Conservation (phyloP, 345 rosid genomes). For the Bruguiera sexangula region DNA sequence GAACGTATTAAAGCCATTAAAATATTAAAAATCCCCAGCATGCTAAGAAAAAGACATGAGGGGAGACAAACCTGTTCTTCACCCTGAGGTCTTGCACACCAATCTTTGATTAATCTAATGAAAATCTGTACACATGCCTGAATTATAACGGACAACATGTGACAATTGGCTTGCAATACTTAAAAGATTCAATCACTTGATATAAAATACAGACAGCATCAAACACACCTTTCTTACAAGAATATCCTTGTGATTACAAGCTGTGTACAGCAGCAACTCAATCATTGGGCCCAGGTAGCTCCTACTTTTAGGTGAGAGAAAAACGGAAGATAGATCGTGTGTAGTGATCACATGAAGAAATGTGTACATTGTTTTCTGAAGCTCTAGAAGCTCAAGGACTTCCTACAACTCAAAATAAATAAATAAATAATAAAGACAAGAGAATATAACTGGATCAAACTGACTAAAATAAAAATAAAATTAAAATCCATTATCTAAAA, state of each 20-base stretch:
- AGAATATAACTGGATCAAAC: not conserved
- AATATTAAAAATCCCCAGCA: not conserved
- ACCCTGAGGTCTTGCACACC: conserved; percentile 56
- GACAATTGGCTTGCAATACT: conserved; percentile 1
- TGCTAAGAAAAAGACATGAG: not conserved
- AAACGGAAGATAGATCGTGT: conserved; percentile 77
- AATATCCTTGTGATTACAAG: conserved; percentile 78
- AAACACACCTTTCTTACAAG: conserved; percentile 66
- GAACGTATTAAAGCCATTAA: conserved; percentile 21
- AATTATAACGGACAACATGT: conserved; percentile 16
- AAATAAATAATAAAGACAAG: not conserved
- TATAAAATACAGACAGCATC: not conserved
- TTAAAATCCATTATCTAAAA: too few relatives aligned
- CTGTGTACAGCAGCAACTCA: conserved; percentile 59
- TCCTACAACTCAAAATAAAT: conserved; percentile 43
- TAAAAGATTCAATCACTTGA: not conserved
- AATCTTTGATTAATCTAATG: conserved; percentile 80
- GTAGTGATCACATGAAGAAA: conserved; percentile 84
- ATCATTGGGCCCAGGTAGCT: conserved; percentile 54
- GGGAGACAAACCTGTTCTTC: conserved; percentile 59
- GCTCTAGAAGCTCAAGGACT: conserved; percentile 80
- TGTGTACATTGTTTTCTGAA: conserved; percentile 75
- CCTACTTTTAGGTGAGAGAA: conserved; percentile 63
- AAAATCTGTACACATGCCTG: conserved; percentile 95
- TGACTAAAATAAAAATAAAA: not conserved